Percentiles rank a stretch among this genome's conserved stretches.
Evolutionary conservation across 2,329 filamentous ascomycete genomes (phyloP).

Genomic region (Fusarium miscanthi): DNA sequence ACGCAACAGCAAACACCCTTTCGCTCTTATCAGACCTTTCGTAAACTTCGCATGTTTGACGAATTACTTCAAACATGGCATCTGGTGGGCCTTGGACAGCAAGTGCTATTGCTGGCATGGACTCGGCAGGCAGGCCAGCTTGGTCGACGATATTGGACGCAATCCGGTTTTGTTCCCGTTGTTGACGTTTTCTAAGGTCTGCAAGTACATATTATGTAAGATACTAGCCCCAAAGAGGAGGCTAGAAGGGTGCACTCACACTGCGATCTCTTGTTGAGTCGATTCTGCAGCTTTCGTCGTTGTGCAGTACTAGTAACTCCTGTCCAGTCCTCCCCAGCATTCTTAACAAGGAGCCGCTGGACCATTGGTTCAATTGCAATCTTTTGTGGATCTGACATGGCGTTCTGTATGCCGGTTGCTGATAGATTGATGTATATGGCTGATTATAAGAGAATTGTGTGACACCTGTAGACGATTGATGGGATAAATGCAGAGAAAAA

Average conservation of each 20-base stretch:
- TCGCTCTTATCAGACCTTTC: background rate
- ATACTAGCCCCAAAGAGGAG: accelerated
- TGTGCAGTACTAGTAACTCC: slow-evolving; percentile 18
- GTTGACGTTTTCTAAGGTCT: slow-evolving; percentile 13
- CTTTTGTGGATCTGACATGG: background rate
- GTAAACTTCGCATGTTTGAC: slow-evolving; percentile 9
- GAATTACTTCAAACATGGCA: background rate
- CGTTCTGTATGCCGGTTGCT: background rate
- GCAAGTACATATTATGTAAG: accelerated
- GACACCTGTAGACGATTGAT: background rate
- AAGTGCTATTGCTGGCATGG: background rate
- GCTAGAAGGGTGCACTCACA: background rate
- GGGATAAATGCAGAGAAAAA: background rate
- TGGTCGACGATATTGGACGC: background rate
- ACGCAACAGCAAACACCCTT: background rate
- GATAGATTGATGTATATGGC: background rate
- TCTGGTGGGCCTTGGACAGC: background rate
- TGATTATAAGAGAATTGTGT: background rate
- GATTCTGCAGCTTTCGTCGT: slow-evolving; percentile 19
- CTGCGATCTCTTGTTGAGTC: slow-evolving; percentile 20
- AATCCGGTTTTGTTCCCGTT: background rate
- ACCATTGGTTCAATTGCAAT: slow-evolving; percentile 19
- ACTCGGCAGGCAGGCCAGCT: background rate
- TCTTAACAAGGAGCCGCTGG: slow-evolving; percentile 10
- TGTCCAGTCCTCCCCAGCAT: slow-evolving; percentile 13